Evolutionary conservation across 129 eudicot genomes (phyloP).

Genomic region (Centaurea solstitialis): DNA sequence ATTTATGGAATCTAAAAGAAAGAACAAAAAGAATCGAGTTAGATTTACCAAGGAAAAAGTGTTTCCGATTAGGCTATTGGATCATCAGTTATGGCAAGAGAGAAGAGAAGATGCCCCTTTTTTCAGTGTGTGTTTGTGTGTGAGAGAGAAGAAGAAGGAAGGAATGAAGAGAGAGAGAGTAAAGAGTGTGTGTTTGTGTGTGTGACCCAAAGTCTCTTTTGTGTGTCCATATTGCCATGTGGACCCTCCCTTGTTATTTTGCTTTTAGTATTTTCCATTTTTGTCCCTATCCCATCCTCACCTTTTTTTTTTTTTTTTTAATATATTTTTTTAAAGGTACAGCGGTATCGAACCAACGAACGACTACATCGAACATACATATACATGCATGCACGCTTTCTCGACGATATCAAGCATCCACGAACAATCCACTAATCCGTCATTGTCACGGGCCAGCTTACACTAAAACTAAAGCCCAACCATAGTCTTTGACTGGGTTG

Average conservation of each 20-base stretch:
- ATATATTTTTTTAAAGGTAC: no score
- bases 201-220: conserved; percentile 22
- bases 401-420: no score
- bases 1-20: not conserved
- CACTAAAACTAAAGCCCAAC: no score
- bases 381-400: no score
- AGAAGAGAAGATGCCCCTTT: conserved; percentile 7
- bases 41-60: conserved; percentile 26
- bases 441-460: no score
- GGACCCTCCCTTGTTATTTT: conserved; percentile 22
- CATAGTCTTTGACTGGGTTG: no score
- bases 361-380: no score
- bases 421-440: no score
- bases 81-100: conserved; percentile 26
- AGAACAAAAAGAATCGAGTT: conserved; percentile 5
- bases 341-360: no score
- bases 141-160: conserved; percentile 9
- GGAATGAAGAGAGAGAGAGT: conserved; percentile 11
- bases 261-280: not conserved
- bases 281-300: not conserved
- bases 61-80: conserved; percentile 18
- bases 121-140: conserved; percentile 24
- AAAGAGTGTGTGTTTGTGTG: not conserved
- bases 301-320: not conserved
- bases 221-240: conserved; percentile 26